Evolutionary conservation across 2,329 filamentous ascomycete genomes (phyloP), one percentile per base, ranked within the genome.

Genomic region (Fusarium azukiicola): DNA sequence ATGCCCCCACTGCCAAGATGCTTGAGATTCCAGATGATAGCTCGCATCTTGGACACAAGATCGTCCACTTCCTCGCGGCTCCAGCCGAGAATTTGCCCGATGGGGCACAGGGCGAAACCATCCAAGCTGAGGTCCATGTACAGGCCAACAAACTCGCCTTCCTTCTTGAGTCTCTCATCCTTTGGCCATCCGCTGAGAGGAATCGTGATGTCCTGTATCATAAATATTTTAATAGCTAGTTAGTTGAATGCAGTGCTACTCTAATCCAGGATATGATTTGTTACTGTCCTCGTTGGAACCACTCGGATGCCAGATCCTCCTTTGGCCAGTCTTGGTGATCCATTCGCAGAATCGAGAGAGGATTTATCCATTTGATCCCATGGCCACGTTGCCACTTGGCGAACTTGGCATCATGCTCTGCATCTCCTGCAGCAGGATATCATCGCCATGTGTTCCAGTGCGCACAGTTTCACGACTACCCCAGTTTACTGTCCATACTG

Each of bases 71-170:
- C 67, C 23, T 76, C 72, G 3, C 44, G 50, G 5, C 67, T 74
- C 74, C 74, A 76, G 2, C 72, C 74, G 5, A 76, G 67, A 9
- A 76, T 74, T 36, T 76, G 72, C 1, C 74, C 74, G 12, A 76
- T 71, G 0, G 74, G 74, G 42, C 74, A 76, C 21, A 76, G 16
- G 2, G 63, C 72, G 14, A 76, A 76, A 5, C 74, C 74, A 66
- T 74, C 72, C 10, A 76, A 14, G 44, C 74, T 76, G 10, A 76
- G 8, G n/a, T 76, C 74, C 74, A 76, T 74, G 27, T 76, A 76
- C 17, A 80, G 38, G 6, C 72, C 72, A 13, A 77, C 74, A 32
- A 73, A 79, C 8, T 77, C 54, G 3, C 74, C 78, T 5, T 69
- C 44, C 14, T 54, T 47, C 56, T 77, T 79, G 14, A 74, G 74